Evolutionary conservation across 139 green algal species (phyloP).

Genomic region (Spirogloea muscicola): DNA sequence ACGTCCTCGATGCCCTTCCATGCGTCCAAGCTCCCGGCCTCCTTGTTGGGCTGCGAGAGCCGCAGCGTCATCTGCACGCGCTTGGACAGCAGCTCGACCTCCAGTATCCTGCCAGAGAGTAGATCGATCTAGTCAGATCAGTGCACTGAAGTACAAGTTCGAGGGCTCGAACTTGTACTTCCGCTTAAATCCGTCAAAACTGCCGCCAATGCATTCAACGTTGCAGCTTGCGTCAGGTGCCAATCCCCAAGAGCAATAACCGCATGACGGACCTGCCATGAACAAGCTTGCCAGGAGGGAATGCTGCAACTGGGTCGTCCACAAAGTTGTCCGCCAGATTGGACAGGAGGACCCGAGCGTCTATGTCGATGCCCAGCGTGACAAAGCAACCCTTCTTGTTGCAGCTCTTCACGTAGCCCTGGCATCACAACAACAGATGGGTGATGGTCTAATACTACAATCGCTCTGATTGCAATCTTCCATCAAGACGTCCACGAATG

Average conservation of each 20-base stretch:
- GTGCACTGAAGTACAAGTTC: no score
- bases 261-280: constrained; percentile 19
- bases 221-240: no score
- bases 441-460: no score
- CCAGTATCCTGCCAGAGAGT: neutral
- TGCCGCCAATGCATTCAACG: no score
- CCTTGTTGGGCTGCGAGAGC: neutral
- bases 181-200: no score
- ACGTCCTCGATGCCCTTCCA: constrained; percentile 13
- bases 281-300: constrained; percentile 72
- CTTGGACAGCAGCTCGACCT: neutral
- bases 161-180: no score
- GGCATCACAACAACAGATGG: no score
- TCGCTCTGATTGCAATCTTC: no score
- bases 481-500: no score
- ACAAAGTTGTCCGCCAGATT: constrained; percentile 78
- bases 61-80: constrained; percentile 67
- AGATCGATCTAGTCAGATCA: no score
- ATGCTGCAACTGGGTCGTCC: constrained; percentile 66
- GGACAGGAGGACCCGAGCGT: constrained; percentile 70
- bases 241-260: no score
- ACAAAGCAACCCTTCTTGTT: constrained; percentile 65
- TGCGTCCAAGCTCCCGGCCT: neutral
- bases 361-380: constrained; percentile 47
- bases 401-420: constrained; percentile 70